Evolutionary conservation across 176 grass and related monocot species (phyloP).

Genomic region (Bothriochloa decipiens): DNA sequence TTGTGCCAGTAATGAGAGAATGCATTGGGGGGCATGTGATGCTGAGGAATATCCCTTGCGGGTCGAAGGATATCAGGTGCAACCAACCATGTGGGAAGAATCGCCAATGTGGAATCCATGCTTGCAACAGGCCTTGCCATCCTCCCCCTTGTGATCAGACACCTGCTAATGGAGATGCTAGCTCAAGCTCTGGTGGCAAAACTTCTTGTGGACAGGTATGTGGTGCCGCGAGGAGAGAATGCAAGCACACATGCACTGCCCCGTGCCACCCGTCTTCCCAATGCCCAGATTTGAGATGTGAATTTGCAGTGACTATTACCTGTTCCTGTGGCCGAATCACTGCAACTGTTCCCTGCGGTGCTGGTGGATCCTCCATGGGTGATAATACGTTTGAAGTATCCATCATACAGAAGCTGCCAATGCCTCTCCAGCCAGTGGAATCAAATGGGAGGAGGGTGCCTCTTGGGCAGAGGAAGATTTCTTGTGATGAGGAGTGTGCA

Average conservation of each 20-base stretch:
- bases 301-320: slow-evolving; percentile 61
- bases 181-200: slow-evolving; percentile 69
- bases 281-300: slow-evolving; percentile 85
- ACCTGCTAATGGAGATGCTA: slow-evolving; percentile 51
- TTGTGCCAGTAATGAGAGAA: slow-evolving; percentile 70
- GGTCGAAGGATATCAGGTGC: slow-evolving; percentile 93
- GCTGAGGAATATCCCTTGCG: slow-evolving; percentile 93
- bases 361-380: slow-evolving; percentile 61
- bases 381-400: slow-evolving; percentile 68
- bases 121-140: slow-evolving; percentile 76
- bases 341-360: slow-evolving; percentile 70
- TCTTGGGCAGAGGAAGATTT: slow-evolving; percentile 90
- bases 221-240: slow-evolving; percentile 83
- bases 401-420: slow-evolving; percentile 75
- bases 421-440: slow-evolving; percentile 77
- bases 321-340: slow-evolving; percentile 85
- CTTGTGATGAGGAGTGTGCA: slow-evolving; percentile 87
- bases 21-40: slow-evolving; percentile 89
- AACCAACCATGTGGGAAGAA: slow-evolving; percentile 95
- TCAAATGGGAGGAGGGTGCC: slow-evolving; percentile 72
- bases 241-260: slow-evolving; percentile 86
- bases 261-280: slow-evolving; percentile 77
- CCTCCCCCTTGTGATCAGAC: slow-evolving; percentile 73
- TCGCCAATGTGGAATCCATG: slow-evolving; percentile 91
- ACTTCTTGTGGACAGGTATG: slow-evolving; percentile 88